Evolutionary conservation across 768 basidiomycete species (phyloP).

Genomic region (Agrocybe pediades): DNA sequence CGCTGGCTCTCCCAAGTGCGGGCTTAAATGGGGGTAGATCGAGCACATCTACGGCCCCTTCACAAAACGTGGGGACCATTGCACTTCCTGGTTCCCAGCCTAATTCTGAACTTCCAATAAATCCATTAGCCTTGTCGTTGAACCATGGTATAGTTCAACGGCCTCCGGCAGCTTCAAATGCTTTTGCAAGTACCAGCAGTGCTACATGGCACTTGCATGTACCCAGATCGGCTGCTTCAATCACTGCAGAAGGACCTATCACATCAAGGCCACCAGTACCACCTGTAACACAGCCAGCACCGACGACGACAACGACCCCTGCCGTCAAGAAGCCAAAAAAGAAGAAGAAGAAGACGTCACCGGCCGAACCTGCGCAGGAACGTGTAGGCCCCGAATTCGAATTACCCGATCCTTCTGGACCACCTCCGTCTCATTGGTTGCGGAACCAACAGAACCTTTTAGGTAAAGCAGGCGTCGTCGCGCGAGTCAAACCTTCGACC

Average conservation of each 20-base stretch:
- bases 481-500: constrained; percentile 60
- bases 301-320: neutral
- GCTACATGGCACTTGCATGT: neutral
- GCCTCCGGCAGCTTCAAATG: constrained; percentile 32
- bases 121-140: constrained; percentile 73
- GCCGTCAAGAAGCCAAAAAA: constrained; percentile 12
- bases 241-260: neutral
- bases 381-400: constrained; percentile 56
- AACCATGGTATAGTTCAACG: constrained; percentile 39
- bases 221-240: neutral
- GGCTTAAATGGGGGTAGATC: constrained; percentile 26
- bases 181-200: neutral
- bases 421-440: constrained; percentile 67
- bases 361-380: constrained; percentile 39
- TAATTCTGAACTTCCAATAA: constrained; percentile 83
- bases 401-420: constrained; percentile 63
- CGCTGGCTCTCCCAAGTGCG: constrained; percentile 58
- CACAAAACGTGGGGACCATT: constrained; percentile 96
- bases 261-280: neutral
- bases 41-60: constrained; percentile 26
- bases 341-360: constrained; percentile 34
- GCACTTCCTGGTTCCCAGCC: constrained; percentile 95
- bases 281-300: neutral
- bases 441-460: constrained; percentile 74
- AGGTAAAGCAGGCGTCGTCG: constrained; percentile 72